These are phyloP conservation scores for Claviceps digitariae DNA, from an alignment of 2,329 filamentous ascomycete species.

Conservation along the genomic window DNA sequence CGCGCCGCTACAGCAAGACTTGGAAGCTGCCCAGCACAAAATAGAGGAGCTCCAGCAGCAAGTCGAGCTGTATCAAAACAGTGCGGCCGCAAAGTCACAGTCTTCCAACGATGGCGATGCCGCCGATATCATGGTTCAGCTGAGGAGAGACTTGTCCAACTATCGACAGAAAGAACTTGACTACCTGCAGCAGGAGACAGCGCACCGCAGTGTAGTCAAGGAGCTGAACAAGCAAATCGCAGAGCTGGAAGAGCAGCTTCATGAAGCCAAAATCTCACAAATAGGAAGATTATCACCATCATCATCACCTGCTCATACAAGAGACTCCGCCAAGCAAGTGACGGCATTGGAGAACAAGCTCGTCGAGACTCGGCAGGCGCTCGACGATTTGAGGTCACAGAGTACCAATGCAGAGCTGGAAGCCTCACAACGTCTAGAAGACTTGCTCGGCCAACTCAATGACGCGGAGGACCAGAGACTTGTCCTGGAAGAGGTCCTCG, in stretches of 20 bases:
- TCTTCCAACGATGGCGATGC: conserved; percentile 25
- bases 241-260: conserved; percentile 53
- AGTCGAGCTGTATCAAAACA: conserved; percentile 39
- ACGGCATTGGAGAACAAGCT: conserved; percentile 47
- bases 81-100: conserved; percentile 22
- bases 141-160: conserved; percentile 49
- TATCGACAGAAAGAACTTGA: conserved; percentile 54
- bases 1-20: conserved; percentile 37
- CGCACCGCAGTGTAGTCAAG: conserved; percentile 49
- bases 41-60: conserved; percentile 52
- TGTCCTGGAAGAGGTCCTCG: conserved; percentile 44
- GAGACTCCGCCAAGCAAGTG: conserved; percentile 44
- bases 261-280: conserved; percentile 46
- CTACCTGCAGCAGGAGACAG: conserved; percentile 49
- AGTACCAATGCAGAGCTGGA: conserved; percentile 38
- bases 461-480: conserved; percentile 47
- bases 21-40: conserved; percentile 46
- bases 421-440: conserved; percentile 26
- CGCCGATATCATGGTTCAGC: conserved; percentile 41
- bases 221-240: conserved; percentile 50
- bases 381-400: conserved; percentile 38
- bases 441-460: conserved; percentile 40
- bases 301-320: conserved; percentile 32
- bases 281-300: conserved; percentile 29
- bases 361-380: conserved; percentile 42